phyloP scores from a whole-genome alignment of 768 basidiomycete genomes.

The Leucosporidium scottii region DNA sequence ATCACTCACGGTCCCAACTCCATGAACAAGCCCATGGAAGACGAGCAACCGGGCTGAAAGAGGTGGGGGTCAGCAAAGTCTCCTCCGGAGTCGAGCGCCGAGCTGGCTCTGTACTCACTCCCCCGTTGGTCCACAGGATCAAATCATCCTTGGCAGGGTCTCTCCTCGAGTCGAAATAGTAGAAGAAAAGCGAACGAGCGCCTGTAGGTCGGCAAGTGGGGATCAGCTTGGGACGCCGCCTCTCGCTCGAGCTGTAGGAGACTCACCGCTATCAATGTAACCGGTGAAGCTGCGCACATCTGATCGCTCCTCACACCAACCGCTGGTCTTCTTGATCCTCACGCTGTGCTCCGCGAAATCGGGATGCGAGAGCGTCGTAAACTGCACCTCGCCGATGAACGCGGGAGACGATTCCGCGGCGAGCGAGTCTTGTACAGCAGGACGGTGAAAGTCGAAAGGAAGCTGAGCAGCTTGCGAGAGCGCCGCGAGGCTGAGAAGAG shows the following conservation, averaged over 20 bases:
- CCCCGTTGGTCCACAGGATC: conserved; percentile 22
- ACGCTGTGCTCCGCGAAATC: not conserved
- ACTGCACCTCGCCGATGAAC: not conserved
- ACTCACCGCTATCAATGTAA: conserved; percentile 1
- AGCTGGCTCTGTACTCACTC: not conserved
- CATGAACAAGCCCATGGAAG: conserved; percentile 70
- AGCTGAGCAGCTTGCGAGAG: conserved; percentile 1
- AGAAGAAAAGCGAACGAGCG: not conserved
- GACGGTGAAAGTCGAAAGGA: not conserved
- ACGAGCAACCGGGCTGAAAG: conserved; percentile 35
- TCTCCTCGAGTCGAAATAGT: conserved; percentile 12
- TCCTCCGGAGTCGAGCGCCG: not conserved
- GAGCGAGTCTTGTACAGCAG: not conserved
- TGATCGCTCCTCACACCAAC: not conserved
- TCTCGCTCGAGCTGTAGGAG: not conserved
- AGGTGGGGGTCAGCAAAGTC: not conserved
- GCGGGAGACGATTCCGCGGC: not conserved
- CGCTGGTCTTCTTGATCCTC: conserved; percentile 5
- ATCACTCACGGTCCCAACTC: conserved; percentile 57
- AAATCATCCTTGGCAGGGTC: conserved; percentile 11
- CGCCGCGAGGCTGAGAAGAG: not conserved
- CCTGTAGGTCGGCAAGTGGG: not conserved
- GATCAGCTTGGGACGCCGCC: too few species aligned
- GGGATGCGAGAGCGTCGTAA: conserved; percentile 8
- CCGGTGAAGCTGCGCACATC: not conserved